Evolutionary conservation across 1,284 basidiomycete genomes (phyloP), one percentile per base, ranked within the genome.

Genomic region (Coniferiporia sulphurascens): DNA sequence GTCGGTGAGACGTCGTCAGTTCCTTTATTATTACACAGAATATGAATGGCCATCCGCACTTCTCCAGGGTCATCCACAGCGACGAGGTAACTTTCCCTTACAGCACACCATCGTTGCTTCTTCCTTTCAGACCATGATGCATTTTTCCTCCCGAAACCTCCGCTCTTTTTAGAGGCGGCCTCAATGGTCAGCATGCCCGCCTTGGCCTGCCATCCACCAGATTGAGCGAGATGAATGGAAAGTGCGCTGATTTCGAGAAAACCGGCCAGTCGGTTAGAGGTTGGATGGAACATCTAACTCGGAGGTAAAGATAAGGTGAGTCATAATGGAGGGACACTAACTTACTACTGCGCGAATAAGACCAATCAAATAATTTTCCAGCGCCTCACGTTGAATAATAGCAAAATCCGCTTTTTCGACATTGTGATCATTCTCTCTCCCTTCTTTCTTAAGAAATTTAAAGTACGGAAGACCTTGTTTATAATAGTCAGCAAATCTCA

Each of bases 201-300:
- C 73, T 99, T 99, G 65, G 90, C 87, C 67, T 93, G 91, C 7
- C 78, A 71, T 2, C 95, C 95, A 6, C 93, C 93, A 4, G 87
- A 85, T 43, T 86, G 89, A 0, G 95, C 93, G 6, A 96, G 81
- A 5, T 85, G 74, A 56, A 98, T 85, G 1, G 91, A 95, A 32
- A 99, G 76, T 0, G 95, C 88, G 51, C 93, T 95, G 51, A 99
- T 82, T 72, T 99, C 97, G 58, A 99, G 83, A 74, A 99, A 99
- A n/a, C 87, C 87, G 62, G 91, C 89, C 0, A 99, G 75, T 22
- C 95, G 86, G 68, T 98, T 99, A 0, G 93, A 86, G 48, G 95
- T 87, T 0, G 96, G 93, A 66, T 95, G 91, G 75, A 98, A 98
- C 91, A 98, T 97, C 92, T 97, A 65, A n/a, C 10, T 13, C 44